Percentiles rank a stretch among this genome's conserved stretches.
Evolutionary conservation across 2,329 filamentous ascomycete genomes (phyloP).

Genomic region (Penicillium sp.): DNA sequence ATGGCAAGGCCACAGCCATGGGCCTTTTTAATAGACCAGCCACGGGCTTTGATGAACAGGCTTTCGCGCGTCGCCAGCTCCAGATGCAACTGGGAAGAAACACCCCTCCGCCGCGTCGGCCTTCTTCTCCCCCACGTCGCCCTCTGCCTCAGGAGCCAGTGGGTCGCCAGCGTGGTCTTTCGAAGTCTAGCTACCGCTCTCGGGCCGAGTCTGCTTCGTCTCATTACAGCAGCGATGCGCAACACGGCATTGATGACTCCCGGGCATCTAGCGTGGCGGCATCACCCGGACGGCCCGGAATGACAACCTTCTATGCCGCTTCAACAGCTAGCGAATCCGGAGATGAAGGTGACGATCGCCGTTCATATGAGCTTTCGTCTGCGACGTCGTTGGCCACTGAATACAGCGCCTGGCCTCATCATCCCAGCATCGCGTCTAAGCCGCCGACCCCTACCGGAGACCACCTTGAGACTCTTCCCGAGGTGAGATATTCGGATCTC

Average conservation of each 20-base stretch:
- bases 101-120: slow-evolving; percentile 49
- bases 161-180: slow-evolving; percentile 33
- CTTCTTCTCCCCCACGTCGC: slow-evolving; percentile 29
- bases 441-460: slow-evolving; percentile 30
- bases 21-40: slow-evolving; percentile 70
- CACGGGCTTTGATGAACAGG: slow-evolving; percentile 77
- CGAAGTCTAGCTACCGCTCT: slow-evolving; percentile 39
- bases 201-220: slow-evolving; percentile 40
- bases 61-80: slow-evolving; percentile 77
- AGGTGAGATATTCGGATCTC: slow-evolving; percentile 39
- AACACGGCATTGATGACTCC: slow-evolving; percentile 25
- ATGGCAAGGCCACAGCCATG: slow-evolving; percentile 76
- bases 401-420: slow-evolving; percentile 39
- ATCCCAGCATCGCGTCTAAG: slow-evolving; percentile 34
- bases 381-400: slow-evolving; percentile 28
- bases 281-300: slow-evolving; percentile 27
- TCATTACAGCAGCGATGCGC: slow-evolving; percentile 35
- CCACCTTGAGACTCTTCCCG: slow-evolving; percentile 31
- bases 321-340: slow-evolving; percentile 41
- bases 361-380: slow-evolving; percentile 24
- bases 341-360: slow-evolving; percentile 32
- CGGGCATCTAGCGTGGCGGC: slow-evolving; percentile 27
- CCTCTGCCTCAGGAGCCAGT: slow-evolving; percentile 21
- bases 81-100: slow-evolving; percentile 76
- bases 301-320: slow-evolving; percentile 36